Base-by-base conservation (phyloP, 148 eudicot genomes). In the Amaranthus cruentus region DNA sequence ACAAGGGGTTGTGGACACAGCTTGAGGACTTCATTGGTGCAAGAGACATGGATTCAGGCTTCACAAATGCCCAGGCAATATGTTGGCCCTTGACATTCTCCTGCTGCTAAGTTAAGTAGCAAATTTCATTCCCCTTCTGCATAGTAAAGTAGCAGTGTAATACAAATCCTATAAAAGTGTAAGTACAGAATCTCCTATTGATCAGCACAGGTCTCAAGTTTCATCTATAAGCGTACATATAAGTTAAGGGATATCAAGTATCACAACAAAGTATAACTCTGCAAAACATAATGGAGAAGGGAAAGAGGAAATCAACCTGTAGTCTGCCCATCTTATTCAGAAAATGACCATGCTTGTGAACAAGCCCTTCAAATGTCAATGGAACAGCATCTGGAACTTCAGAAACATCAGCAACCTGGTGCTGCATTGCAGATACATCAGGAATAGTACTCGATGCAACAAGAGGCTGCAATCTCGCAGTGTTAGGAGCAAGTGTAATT, bases 401-500 rank as follows among this genome's bases (percentile, higher is more conserved):
- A 55, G 88, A 75, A 58, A 66, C 73, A 79, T 85, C 91, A 70
- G 83, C 63, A 68, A 83, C 78, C 86, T 90, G 87, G 60, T 90
- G 88, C 82, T 87, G 90, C 81, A 83, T 82, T 44, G 82, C 84
- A 73, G 94, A 84, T 71, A 73, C 57, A 78, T 92, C 94, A 7
- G 94, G 78, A 74, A 75, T 82, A 77, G 83, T 66, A 78, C 83
- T 82, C 55, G 94, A 67, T 21, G 76, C 84, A 59, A 90, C 75
- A 74, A 96, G 84, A 69, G 96, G 84, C 53, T 89, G 91, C 71
- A 96, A 86, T 78, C 89, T 87, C 49, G 96, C 99, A 77, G 99
- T 90, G 71, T 96, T 96, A 72, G 99, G 96, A 81, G 99, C 94
- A 73, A 96, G 94, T 49, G 97, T 96, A 51, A 96, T 92, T 43